These are phyloP conservation scores for Suhomyces atakaporum DNA, from an alignment of 1,139 yeast genomes.

Conservation along the genomic window DNA sequence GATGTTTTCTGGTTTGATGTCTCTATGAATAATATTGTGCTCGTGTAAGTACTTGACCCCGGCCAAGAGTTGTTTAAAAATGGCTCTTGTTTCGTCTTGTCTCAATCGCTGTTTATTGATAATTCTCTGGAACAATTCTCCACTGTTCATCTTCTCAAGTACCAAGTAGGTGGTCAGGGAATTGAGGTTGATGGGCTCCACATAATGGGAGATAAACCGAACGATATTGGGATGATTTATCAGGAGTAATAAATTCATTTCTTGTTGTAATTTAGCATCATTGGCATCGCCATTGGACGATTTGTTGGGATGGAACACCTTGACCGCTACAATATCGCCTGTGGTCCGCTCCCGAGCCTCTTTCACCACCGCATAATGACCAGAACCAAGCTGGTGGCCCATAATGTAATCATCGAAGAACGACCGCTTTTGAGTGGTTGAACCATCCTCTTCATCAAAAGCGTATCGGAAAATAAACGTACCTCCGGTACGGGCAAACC, in stretches of 20 bases:
- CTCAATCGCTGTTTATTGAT: constrained; percentile 60
- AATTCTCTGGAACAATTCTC: constrained; percentile 72
- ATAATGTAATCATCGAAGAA: constrained; percentile 63
- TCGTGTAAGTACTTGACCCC: constrained; percentile 69
- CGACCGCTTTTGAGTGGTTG: constrained; percentile 28
- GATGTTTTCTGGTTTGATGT: constrained; percentile 89
- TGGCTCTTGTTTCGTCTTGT: constrained; percentile 61
- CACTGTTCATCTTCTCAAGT: constrained; percentile 71
- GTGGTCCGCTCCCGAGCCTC: constrained; percentile 61
- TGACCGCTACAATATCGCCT: constrained; percentile 68
- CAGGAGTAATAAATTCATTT: constrained; percentile 63
- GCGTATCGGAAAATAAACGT: constrained; percentile 57
- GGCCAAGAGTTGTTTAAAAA: constrained; percentile 60
- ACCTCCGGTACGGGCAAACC: constrained; percentile 61
- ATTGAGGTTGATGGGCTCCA: constrained; percentile 62
- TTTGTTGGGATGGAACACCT: constrained; percentile 72
- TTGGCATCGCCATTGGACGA: constrained; percentile 23
- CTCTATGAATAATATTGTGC: constrained; percentile 80
- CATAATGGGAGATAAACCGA: constrained; percentile 61
- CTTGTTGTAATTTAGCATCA: constrained; percentile 63
- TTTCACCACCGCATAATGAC: constrained; percentile 78
- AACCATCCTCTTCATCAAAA: constrained; percentile 20
- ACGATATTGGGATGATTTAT: constrained; percentile 73
- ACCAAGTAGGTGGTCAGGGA: constrained; percentile 65
- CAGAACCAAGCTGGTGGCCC: constrained; percentile 67